Conservation (phyloP, 208 protist genomes). For the Vickermania ingenoplastis region DNA sequence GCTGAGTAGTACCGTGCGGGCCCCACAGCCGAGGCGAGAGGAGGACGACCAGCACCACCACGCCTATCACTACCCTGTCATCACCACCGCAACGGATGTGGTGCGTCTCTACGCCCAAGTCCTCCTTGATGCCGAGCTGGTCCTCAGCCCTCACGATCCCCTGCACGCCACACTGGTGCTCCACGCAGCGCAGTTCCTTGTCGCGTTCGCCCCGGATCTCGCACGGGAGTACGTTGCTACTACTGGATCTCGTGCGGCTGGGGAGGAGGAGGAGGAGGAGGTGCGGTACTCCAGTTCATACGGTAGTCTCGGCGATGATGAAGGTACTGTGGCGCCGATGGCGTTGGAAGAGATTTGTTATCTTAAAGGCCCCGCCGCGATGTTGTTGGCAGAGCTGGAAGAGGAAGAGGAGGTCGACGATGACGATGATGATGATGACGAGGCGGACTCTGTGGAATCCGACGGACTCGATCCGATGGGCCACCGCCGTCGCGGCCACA, state of each 20-base stretch:
- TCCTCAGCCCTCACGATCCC: constrained; percentile 76
- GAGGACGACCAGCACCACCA: constrained; percentile 26
- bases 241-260: neutral
- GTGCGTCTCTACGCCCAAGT: constrained; percentile 42
- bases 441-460: no score
- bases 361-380: no score
- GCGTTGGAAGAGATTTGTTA: no score
- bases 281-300: neutral
- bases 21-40: constrained; percentile 14
- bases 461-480: no score
- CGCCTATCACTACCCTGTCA: constrained; percentile 55
- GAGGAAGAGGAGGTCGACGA: no score
- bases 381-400: no score
- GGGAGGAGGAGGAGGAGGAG: neutral
- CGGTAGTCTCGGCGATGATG: no score
- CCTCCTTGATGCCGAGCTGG: constrained; percentile 52
- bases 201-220: neutral
- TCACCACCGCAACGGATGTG: constrained; percentile 44
- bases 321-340: no score
- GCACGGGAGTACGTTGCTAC: neutral
- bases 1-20: neutral
- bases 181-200: constrained; percentile 57
- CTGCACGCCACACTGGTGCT: constrained; percentile 73
- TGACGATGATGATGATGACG: no score
- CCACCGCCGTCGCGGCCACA: no score